These are phyloP conservation scores for Boletus rubropictus DNA, from an alignment of 768 basidiomycete genomes.

Conservation along the genomic window DNA sequence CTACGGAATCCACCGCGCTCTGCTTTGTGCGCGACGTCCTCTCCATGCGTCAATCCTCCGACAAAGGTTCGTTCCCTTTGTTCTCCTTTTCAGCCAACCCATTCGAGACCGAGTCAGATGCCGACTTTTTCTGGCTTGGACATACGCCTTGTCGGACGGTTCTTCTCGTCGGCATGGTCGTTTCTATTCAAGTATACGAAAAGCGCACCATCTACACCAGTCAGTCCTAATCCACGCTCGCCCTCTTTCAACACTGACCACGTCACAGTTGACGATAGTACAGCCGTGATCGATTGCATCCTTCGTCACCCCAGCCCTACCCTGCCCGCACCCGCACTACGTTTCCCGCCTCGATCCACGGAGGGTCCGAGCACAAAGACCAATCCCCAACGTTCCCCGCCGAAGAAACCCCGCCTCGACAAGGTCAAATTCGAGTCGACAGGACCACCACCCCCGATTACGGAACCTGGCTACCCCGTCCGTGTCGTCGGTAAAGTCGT, in stretches of 20 bases:
- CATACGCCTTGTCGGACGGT: conserved; percentile 65
- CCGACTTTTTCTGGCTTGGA: conserved; percentile 68
- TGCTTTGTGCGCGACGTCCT: conserved; percentile 53
- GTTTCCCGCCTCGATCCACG: conserved; percentile 3
- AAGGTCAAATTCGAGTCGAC: conserved; percentile 1
- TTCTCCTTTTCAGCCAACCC: not conserved
- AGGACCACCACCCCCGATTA: conserved; percentile 33
- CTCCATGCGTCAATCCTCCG: conserved; percentile 36
- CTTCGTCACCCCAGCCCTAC: conserved; percentile 37
- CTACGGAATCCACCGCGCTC: conserved; percentile 46
- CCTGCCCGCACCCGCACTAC: conserved; percentile 12
- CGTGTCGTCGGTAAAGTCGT: conserved; percentile 43
- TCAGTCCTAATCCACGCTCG: conserved; percentile 19
- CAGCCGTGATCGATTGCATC: conserved; percentile 63
- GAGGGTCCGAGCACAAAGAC: conserved; percentile 3
- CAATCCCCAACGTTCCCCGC: conserved; percentile 1
- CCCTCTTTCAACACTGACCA: not conserved
- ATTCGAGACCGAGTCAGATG: conserved; percentile 28
- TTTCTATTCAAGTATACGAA: conserved; percentile 58
- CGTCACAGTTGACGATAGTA: conserved; percentile 68
- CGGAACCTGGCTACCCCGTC: conserved; percentile 43
- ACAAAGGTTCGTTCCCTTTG: conserved; percentile 23
- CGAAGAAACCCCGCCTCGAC: conserved; percentile 15
- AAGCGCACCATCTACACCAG: conserved; percentile 54
- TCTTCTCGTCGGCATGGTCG: conserved; percentile 55